Evolutionary conservation across 345 rosid genomes (phyloP), one percentile per base, ranked within the genome.

Genomic region (Aurinia saxatilis): DNA sequence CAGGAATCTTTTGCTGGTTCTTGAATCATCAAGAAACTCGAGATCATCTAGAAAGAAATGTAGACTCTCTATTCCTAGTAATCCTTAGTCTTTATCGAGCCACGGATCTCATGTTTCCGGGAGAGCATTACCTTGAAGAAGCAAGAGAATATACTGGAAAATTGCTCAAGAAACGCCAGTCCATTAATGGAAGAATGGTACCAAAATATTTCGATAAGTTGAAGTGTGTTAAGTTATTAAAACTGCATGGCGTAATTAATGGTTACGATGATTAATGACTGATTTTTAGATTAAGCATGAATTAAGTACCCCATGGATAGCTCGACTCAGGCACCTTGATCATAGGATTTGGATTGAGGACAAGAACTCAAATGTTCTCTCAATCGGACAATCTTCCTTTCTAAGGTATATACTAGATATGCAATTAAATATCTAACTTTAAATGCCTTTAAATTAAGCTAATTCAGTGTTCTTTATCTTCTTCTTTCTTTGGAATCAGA

Each of bases 1-100:
- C 83, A 82, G 90, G 82, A 55, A 69, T 47, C 0, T 79, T 84
- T 39, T 79, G 86, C 19, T 81, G 86, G 90, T 84, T 87, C 69
- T 60, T 84, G 65, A 55, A 49, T 19, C 61, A 78, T 5, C 61
- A 47, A 19, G 77, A 72, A 67, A 66, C 65, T 41, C 70, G 41
- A 47, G n/a, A 77, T 40, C 62, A 55, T 14, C 48, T 82, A 0
- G 77, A 73, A 47, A 60, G 67, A 5, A 61, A 82, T 13, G 18
- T 21, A 3, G 79, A 79, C 8, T 59, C 52, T 16, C 75, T 80
- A 37, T 49, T 73, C 19, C 68, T 41, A 5, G 71, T 54, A 37
- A 58, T 84, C 75, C 73, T 84, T 21, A 77, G 78, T 50, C 74
- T 84, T 51, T 62, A 84, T 45, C 66, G 77, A 74, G 90, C 90